Conservation (phyloP, 2,329 filamentous ascomycete genomes). For the Curvularia sp. region DNA sequence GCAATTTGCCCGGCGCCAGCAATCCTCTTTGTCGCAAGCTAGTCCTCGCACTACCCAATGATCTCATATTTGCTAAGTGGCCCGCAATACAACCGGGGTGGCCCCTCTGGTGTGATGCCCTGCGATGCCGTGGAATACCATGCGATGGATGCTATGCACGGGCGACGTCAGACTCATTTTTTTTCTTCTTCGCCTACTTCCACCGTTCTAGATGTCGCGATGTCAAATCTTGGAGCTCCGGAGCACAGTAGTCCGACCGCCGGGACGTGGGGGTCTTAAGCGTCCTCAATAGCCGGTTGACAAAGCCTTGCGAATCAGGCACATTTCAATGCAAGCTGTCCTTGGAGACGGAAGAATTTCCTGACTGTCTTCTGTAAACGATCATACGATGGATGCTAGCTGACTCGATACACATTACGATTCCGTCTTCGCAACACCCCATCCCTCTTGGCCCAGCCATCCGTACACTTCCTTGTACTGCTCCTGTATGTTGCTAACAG, state of each 20-base stretch:
- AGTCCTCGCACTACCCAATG: background rate
- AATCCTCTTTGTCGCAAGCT: background rate
- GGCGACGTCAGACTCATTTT: background rate
- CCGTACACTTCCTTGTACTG: constrained; percentile 60
- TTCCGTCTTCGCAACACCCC: constrained; percentile 51
- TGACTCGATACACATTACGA: constrained; percentile 3
- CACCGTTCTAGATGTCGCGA: constrained; percentile 4
- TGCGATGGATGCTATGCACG: no score
- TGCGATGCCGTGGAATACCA: background rate
- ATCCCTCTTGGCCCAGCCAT: constrained; percentile 57
- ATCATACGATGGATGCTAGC: background rate
- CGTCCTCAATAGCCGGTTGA: constrained; percentile 9
- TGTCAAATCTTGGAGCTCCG: constrained; percentile 19
- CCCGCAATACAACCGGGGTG: constrained; percentile 3
- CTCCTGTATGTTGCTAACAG: constrained; percentile 52
- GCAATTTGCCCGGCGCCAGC: constrained; percentile 2
- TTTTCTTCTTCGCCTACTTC: constrained; percentile 4
- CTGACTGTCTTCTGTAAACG: background rate
- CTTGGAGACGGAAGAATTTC: background rate
- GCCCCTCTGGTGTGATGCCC: background rate
- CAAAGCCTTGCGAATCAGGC: background rate
- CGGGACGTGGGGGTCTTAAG: constrained; percentile 18
- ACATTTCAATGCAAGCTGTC: background rate
- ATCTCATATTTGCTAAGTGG: constrained; percentile 3
- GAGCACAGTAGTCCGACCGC: constrained; percentile 27